These are phyloP conservation scores for Cercophora scortea DNA, from an alignment of 495 filamentous ascomycete genomes.

Conservation along the genomic window DNA sequence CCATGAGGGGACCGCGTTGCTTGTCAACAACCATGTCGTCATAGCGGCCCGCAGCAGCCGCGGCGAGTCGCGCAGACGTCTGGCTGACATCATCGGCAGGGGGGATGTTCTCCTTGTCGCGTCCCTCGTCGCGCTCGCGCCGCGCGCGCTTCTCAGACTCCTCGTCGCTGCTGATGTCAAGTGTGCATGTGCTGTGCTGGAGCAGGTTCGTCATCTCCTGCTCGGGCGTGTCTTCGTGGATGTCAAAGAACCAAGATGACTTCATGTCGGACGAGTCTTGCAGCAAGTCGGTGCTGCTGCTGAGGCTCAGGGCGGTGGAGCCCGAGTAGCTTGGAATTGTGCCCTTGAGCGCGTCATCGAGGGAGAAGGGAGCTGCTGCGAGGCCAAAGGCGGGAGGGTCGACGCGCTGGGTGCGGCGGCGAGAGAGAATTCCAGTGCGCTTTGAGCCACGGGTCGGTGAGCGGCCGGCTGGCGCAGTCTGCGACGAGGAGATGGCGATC, in stretches of 20 bases:
- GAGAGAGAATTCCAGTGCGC: constrained; percentile 54
- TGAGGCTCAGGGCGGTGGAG: constrained; percentile 13
- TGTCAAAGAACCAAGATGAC: constrained; percentile 82
- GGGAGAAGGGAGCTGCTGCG: constrained; percentile 55
- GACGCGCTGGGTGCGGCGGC: constrained; percentile 52
- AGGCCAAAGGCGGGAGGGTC: constrained; percentile 47
- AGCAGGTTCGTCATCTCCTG: constrained; percentile 86
- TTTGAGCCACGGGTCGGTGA: constrained; percentile 52
- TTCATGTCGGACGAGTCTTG: constrained; percentile 37
- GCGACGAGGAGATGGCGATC: constrained; percentile 33
- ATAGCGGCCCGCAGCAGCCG: constrained; percentile 3
- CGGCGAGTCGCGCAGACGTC: constrained; percentile 25
- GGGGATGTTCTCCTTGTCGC: constrained; percentile 90
- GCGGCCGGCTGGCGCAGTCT: constrained; percentile 52
- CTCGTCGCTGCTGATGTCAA: constrained; percentile 75
- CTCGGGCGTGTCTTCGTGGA: constrained; percentile 85
- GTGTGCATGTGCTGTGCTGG: constrained; percentile 75
- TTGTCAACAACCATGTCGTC: constrained; percentile 41
- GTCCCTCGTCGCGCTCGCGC: constrained; percentile 48
- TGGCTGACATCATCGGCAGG: constrained; percentile 53
- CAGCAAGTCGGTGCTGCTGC: constrained; percentile 3
- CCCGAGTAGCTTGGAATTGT: constrained; percentile 51
- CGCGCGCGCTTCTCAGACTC: constrained; percentile 45
- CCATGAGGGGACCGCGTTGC: constrained; percentile 58
- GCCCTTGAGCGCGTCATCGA: constrained; percentile 68